phyloP scores from a whole-genome alignment of 208 protist genomes.

The Trichomonas vaginalis region DNA sequence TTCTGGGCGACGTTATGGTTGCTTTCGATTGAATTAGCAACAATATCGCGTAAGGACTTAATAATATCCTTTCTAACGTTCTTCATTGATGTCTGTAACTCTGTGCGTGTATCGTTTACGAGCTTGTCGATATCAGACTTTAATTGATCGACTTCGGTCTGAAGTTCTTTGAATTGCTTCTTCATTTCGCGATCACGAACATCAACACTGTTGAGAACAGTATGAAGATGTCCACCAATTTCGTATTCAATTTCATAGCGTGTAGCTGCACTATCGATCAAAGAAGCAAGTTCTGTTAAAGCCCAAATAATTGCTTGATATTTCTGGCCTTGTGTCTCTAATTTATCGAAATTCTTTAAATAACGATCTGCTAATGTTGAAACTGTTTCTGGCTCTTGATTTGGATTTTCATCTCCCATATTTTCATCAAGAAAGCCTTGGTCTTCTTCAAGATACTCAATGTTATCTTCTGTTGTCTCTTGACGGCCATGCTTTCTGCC shows the following conservation, averaged over 20 bases:
- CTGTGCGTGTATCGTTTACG: not conserved
- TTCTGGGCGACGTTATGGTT: not conserved
- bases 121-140: constrained; percentile 4
- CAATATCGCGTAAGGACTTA: not conserved
- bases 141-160: not conserved
- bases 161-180: constrained; percentile 4
- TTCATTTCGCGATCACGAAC: constrained; percentile 9
- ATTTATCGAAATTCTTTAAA: not conserved
- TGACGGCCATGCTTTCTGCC: not conserved
- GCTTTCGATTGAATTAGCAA: not conserved
- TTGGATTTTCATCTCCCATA: not conserved
- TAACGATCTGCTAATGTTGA: not conserved
- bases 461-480: not conserved
- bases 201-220: not conserved
- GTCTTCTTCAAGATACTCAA: not conserved
- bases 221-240: not conserved
- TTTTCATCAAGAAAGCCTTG: not conserved
- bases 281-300: not conserved
- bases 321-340: constrained; percentile 13
- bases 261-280: not conserved
- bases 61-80: constrained; percentile 9
- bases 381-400: not conserved
- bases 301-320: constrained; percentile 14
- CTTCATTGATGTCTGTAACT: not conserved
- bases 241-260: constrained; percentile 16